A percentile compares a stretch with the other conserved stretches of the same genome.
These are phyloP conservation scores for Eucalyptus lansdowneana DNA, from an alignment of 345 rosid genomes.

Conservation along the genomic window DNA sequence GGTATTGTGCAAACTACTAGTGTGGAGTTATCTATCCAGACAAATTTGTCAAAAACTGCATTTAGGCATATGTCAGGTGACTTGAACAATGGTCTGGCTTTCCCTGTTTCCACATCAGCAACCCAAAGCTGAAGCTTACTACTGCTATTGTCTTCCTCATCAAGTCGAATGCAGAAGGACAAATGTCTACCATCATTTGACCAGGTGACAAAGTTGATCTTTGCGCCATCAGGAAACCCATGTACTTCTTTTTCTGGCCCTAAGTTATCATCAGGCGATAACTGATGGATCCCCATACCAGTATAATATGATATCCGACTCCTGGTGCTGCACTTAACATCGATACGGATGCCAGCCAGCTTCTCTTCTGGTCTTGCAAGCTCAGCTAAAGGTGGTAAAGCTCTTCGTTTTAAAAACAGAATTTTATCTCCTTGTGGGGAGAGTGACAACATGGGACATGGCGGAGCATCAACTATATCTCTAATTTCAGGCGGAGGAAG, in stretches of 20 bases:
- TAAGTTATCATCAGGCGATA: slow-evolving; percentile 59
- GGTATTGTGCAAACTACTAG: slow-evolving; percentile 78
- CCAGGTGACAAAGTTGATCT: slow-evolving; percentile 82
- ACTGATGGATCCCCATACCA: slow-evolving; percentile 74
- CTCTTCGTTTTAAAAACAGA: slow-evolving; percentile 77
- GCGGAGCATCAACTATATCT: slow-evolving; percentile 93
- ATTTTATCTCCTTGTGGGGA: slow-evolving; percentile 85
- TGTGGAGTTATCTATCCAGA: slow-evolving; percentile 71
- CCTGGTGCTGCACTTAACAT: slow-evolving; percentile 77
- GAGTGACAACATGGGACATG: slow-evolving; percentile 75
- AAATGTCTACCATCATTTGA: slow-evolving; percentile 79
- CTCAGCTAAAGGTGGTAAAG: slow-evolving; percentile 77
- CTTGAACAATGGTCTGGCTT: slow-evolving; percentile 57
- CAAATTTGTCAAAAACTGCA: slow-evolving; percentile 84
- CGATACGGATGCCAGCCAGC: slow-evolving; percentile 87
- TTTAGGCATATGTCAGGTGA: slow-evolving; percentile 55
- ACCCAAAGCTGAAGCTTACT: slow-evolving; percentile 82
- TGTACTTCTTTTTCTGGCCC: slow-evolving; percentile 76
- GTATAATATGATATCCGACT: slow-evolving; percentile 93
- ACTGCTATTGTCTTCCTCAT: slow-evolving; percentile 35
- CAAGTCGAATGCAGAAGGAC: slow-evolving; percentile 62
- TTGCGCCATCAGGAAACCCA: slow-evolving; percentile 80
- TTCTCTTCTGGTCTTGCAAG: slow-evolving; percentile 87
- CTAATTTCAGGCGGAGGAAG: slow-evolving; percentile 77
- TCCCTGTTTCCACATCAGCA: slow-evolving; percentile 72